Evolutionary conservation across 805 yeast species (phyloP).

Genomic region (Torulaspora gathmanii): DNA sequence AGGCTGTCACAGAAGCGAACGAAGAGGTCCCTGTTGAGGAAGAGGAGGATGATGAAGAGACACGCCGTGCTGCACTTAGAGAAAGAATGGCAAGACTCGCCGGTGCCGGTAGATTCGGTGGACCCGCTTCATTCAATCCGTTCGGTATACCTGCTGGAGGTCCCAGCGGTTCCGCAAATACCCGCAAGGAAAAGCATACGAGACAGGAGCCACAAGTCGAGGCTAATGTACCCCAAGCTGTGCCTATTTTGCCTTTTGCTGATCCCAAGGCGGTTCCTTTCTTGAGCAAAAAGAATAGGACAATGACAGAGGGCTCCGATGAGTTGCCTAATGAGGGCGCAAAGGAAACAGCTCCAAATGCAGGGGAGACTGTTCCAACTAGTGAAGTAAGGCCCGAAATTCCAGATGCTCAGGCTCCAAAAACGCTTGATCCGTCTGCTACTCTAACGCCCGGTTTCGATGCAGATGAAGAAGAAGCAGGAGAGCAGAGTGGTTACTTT

Average conservation of each 20-base stretch:
- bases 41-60: constrained; percentile 68
- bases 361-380: no score
- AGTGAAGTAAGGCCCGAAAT: no score
- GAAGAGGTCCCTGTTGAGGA: constrained; percentile 42
- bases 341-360: neutral
- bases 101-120: constrained; percentile 73
- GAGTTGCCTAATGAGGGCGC: constrained; percentile 9
- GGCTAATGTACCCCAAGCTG: constrained; percentile 32
- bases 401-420: neutral
- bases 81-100: constrained; percentile 96
- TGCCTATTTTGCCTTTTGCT: constrained; percentile 54
- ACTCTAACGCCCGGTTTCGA: constrained; percentile 56
- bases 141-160: constrained; percentile 36
- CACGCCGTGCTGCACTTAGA: constrained; percentile 67
- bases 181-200: constrained; percentile 27
- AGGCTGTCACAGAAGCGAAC: constrained; percentile 26
- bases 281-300: constrained; percentile 15
- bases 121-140: constrained; percentile 41
- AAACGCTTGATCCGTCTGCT: constrained; percentile 5
- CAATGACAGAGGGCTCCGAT: neutral
- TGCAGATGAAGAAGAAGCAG: constrained; percentile 54
- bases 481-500: constrained; percentile 10
- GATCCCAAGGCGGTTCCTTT: constrained; percentile 36
- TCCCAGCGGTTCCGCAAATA: constrained; percentile 19
- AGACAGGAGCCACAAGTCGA: constrained; percentile 22